phyloP scores from a whole-genome alignment of 2,329 filamentous ascomycete species.

The Exophiala spinifera region DNA sequence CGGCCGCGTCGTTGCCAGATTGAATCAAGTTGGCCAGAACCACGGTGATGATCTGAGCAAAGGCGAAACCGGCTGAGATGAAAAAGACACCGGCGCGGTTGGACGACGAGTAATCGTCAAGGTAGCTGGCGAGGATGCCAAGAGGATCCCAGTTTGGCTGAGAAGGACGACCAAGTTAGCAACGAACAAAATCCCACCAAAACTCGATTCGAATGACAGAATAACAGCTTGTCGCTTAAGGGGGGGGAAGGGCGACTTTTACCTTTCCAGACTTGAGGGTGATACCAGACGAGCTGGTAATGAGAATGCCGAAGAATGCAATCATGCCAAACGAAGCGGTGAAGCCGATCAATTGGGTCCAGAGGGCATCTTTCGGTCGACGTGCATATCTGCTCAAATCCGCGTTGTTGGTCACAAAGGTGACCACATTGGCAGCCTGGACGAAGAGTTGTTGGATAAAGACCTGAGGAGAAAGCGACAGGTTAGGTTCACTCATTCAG shows the following conservation, averaged over 20 bases:
- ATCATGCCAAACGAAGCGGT: neutral
- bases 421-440: constrained; percentile 73
- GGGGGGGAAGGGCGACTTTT: neutral
- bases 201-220: neutral
- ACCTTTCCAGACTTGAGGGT: neutral
- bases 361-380: neutral
- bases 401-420: constrained; percentile 73
- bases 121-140: constrained; percentile 62
- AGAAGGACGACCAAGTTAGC: neutral
- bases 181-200: too few species aligned
- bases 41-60: constrained; percentile 82
- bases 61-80: constrained; percentile 66
- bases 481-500: neutral
- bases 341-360: neutral
- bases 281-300: neutral
- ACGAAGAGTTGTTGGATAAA: constrained; percentile 52
- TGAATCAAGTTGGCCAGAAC: constrained; percentile 84
- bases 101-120: constrained; percentile 62
- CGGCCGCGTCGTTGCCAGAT: constrained; percentile 77
- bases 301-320: neutral
- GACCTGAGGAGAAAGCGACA: constrained; percentile 66
- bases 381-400: constrained; percentile 79
- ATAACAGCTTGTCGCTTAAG: too few species aligned
- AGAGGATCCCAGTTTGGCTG: constrained; percentile 64
- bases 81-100: constrained; percentile 65